These are phyloP conservation scores for Apiospora koreana DNA, from an alignment of 2,329 filamentous ascomycete species.

Conservation along the genomic window DNA sequence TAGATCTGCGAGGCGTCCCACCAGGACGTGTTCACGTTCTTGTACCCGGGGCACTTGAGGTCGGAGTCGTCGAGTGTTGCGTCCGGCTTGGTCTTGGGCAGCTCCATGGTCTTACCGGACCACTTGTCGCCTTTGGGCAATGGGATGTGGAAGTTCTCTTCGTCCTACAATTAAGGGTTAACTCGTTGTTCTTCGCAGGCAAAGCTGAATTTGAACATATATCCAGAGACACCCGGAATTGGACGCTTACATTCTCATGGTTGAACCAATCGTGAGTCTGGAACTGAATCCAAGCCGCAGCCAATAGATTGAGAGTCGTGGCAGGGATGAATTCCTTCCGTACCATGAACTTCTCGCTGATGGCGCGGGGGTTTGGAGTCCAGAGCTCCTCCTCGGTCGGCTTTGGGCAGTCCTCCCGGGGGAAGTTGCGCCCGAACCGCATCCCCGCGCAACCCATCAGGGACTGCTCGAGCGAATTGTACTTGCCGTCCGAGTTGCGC, in stretches of 20 bases:
- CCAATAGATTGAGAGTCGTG: slow-evolving; percentile 45
- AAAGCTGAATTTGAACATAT: too few relatives aligned
- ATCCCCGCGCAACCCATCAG: slow-evolving; percentile 46
- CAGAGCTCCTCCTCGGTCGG: slow-evolving; percentile 42
- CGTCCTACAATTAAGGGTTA: slow-evolving; percentile 20
- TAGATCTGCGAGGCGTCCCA: slow-evolving; percentile 51
- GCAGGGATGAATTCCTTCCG: slow-evolving; percentile 45
- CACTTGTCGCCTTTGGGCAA: slow-evolving; percentile 37
- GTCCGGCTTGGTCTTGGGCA: slow-evolving; percentile 38
- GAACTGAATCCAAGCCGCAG: slow-evolving; percentile 52
- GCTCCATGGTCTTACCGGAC: slow-evolving; percentile 35
- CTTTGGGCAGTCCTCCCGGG: slow-evolving; percentile 35
- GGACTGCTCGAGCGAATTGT: slow-evolving; percentile 41
- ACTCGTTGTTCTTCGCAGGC: not conserved
- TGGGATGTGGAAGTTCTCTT: slow-evolving; percentile 35
- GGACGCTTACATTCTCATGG: slow-evolving; percentile 25
- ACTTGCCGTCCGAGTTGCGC: slow-evolving; percentile 45
- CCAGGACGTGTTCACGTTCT: slow-evolving; percentile 44
- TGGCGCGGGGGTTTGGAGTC: slow-evolving; percentile 43
- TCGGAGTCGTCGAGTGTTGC: slow-evolving; percentile 36
- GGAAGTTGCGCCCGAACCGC: slow-evolving; percentile 47
- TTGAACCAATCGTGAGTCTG: slow-evolving; percentile 46
- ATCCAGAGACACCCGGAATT: not conserved
- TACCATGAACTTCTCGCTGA: slow-evolving; percentile 43
- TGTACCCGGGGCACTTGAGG: slow-evolving; percentile 39